Percentiles rank a stretch among this genome's conserved stretches.
phyloP scores from a whole-genome alignment of 331 rosid genomes.

The Quercus phellos region DNA sequence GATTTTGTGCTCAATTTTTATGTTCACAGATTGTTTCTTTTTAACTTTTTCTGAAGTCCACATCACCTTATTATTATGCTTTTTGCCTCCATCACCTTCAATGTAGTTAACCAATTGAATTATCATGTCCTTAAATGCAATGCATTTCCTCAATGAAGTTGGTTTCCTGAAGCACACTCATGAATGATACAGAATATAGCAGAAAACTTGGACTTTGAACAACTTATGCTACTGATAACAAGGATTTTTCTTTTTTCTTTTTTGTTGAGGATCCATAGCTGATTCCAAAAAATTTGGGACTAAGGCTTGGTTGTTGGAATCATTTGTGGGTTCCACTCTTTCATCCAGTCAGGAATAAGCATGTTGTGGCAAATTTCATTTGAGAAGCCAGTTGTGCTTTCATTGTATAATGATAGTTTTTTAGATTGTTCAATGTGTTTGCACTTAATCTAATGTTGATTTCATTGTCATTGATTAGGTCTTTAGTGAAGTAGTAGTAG shows the following conservation, averaged over 20 bases:
- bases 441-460: no score
- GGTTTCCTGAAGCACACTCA: not conserved
- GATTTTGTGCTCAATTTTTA: constrained; percentile 2
- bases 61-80: not conserved
- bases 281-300: no score
- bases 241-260: not conserved
- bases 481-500: not conserved
- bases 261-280: not conserved
- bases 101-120: not conserved
- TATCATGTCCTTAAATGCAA: not conserved
- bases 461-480: not conserved
- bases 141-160: not conserved
- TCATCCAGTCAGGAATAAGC: not conserved
- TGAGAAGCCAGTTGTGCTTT: not conserved
- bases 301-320: not conserved
- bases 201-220: not conserved
- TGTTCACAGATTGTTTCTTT: not conserved
- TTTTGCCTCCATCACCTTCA: not conserved
- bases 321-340: not conserved
- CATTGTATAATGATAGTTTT: not conserved
- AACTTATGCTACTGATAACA: not conserved
- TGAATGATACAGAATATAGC: not conserved
- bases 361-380: not conserved
- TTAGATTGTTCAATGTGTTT: not conserved
- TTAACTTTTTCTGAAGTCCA: not conserved